Conservation (phyloP, 2,329 filamentous ascomycete genomes). For the Sarocladium oryzae region DNA sequence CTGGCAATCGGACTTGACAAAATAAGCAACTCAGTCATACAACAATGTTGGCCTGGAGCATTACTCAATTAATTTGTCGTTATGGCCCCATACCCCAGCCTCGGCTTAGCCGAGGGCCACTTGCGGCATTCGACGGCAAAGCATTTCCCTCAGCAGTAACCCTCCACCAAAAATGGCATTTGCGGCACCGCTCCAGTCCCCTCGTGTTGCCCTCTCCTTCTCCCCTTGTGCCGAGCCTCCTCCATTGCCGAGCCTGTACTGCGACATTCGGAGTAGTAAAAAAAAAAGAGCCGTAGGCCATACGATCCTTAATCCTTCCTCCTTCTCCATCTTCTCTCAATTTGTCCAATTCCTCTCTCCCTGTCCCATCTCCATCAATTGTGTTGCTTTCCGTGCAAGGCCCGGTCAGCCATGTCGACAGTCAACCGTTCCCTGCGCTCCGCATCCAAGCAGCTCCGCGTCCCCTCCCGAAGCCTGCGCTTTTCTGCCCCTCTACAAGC, state of each 20-base stretch:
- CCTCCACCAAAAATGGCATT: neutral
- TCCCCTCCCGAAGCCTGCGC: slow-evolving; percentile 33
- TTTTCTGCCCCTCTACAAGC: slow-evolving; percentile 28
- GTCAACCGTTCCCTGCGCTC: slow-evolving; percentile 48
- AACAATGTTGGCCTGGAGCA: neutral
- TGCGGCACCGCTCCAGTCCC: no score
- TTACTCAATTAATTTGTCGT: neutral
- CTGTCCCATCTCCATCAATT: slow-evolving; percentile 9
- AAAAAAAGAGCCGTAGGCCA: slow-evolving; percentile 4
- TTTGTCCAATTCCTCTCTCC: neutral
- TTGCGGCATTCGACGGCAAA: slow-evolving; percentile 14
- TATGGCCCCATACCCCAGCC: neutral
- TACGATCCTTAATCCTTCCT: no score
- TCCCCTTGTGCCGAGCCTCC: slow-evolving; percentile 7
- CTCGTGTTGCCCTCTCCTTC: no score
- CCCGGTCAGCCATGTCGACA: slow-evolving; percentile 41
- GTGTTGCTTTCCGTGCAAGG: slow-evolving; percentile 6
- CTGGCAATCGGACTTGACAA: no score
- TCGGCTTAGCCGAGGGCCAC: slow-evolving; percentile 7
- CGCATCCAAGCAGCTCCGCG: slow-evolving; percentile 47
- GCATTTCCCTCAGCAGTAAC: slow-evolving; percentile 4
- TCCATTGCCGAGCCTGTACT: no score
- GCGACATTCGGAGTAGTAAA: no score
- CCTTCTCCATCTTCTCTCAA: slow-evolving; percentile 12
- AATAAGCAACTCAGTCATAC: neutral